Percentiles rank a stretch among this genome's conserved stretches.
Conservation (phyloP, 352 stramenopile genomes). For the Pythium utonaiense region DNA sequence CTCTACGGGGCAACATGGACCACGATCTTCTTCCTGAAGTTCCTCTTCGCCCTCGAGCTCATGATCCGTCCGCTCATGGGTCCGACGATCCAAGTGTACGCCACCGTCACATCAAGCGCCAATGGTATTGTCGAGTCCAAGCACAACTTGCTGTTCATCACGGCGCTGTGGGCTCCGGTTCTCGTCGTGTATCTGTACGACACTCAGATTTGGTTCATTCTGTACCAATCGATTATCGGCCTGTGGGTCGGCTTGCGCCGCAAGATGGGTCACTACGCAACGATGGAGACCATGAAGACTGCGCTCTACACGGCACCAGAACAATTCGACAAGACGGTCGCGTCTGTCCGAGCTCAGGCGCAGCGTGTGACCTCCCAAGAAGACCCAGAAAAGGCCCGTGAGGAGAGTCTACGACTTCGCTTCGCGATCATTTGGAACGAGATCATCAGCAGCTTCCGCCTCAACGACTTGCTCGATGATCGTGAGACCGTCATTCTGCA, state of each 20-base stretch:
- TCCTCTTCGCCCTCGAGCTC: constrained; percentile 73
- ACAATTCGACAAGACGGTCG: constrained; percentile 69
- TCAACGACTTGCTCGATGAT: constrained; percentile 83
- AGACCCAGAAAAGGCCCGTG: neutral
- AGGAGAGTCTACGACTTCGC: constrained; percentile 60
- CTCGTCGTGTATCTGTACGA: constrained; percentile 88
- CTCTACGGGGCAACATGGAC: constrained; percentile 69
- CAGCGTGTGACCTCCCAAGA: constrained; percentile 16
- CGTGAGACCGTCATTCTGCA: constrained; percentile 83
- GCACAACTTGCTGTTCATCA: constrained; percentile 81
- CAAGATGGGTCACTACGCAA: constrained; percentile 74
- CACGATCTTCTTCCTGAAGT: constrained; percentile 73
- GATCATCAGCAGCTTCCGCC: constrained; percentile 78
- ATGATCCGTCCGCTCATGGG: constrained; percentile 83
- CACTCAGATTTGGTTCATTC: constrained; percentile 83
- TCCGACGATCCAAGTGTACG: constrained; percentile 72
- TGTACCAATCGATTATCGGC: constrained; percentile 76
- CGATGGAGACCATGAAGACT: constrained; percentile 57
- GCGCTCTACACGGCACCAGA: constrained; percentile 57
- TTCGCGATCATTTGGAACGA: constrained; percentile 89
- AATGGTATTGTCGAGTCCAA: constrained; percentile 59
- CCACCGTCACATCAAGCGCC: constrained; percentile 32
- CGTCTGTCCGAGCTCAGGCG: constrained; percentile 47
- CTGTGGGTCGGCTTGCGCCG: constrained; percentile 70
- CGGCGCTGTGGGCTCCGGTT: constrained; percentile 68